Percentiles rank a stretch among this genome's conserved stretches.
phyloP scores from a whole-genome alignment of 2,329 filamentous ascomycete species.

The Byssochlamys sp. region DNA sequence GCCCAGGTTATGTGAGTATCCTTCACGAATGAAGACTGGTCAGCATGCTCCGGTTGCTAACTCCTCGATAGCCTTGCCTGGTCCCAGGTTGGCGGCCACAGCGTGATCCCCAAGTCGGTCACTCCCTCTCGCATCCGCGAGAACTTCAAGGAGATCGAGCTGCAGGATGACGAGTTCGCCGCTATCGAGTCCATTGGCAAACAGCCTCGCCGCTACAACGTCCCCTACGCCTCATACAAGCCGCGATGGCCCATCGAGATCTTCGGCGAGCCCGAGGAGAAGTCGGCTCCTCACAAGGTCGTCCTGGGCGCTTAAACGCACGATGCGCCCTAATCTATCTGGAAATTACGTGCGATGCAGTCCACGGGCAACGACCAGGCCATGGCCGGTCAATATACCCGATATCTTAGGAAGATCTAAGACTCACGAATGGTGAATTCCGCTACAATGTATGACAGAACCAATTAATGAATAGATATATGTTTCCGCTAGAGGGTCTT shows the following conservation, averaged over 20 bases:
- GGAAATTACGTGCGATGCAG: not conserved
- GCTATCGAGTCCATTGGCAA: constrained; percentile 25
- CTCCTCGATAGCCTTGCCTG: constrained; percentile 22
- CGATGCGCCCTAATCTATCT: not conserved
- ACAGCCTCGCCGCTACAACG: constrained; percentile 28
- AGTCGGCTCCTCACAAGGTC: constrained; percentile 41
- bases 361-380: not conserved
- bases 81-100: constrained; percentile 32
- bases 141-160: constrained; percentile 36
- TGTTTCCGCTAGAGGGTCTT: not conserved
- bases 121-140: constrained; percentile 33
- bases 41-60: not conserved
- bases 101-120: constrained; percentile 36
- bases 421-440: not conserved
- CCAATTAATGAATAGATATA: not conserved
- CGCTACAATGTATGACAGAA: not conserved
- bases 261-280: constrained; percentile 47
- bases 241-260: constrained; percentile 50
- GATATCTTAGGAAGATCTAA: not conserved
- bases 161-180: constrained; percentile 28
- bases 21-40: not conserved
- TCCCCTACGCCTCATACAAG: constrained; percentile 30
- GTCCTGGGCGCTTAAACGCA: constrained; percentile 17
- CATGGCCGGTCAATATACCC: not conserved
- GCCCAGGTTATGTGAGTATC: constrained; percentile 27